A percentile compares a stretch with the other conserved stretches of the same genome.
These are phyloP conservation scores for Rosellinia necatrix DNA, from an alignment of 2,329 filamentous ascomycete genomes.

Conservation along the genomic window DNA sequence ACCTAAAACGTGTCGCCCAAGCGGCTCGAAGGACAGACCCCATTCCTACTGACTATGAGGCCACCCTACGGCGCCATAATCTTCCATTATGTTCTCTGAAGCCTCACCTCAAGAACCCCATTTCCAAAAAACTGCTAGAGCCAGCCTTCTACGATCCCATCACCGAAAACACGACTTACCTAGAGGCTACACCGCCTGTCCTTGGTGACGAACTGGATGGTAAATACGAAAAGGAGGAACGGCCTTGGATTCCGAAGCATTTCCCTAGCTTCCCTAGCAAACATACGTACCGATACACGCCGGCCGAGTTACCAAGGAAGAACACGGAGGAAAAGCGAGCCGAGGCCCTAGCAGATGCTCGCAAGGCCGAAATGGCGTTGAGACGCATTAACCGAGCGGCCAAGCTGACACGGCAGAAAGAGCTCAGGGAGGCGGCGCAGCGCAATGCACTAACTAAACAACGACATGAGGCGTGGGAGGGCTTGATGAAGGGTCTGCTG, in stretches of 20 bases:
- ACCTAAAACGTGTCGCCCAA: conserved; percentile 53
- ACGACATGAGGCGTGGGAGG: conserved; percentile 65
- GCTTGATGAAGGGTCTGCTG: conserved; percentile 62
- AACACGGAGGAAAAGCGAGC: conserved; percentile 64
- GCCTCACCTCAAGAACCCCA: conserved; percentile 60
- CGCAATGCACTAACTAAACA: conserved; percentile 57
- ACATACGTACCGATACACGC: conserved; percentile 67
- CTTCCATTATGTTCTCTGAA: conserved; percentile 56
- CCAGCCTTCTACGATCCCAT: conserved; percentile 47
- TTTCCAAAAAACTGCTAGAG: conserved; percentile 47
- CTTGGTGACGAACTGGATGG: conserved; percentile 63
- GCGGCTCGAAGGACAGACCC: conserved; percentile 57
- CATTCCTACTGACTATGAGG: conserved; percentile 62
- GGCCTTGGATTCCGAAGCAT: conserved; percentile 59
- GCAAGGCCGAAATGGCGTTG: conserved; percentile 66
- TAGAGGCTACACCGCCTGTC: conserved; percentile 48
- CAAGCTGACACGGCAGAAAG: conserved; percentile 68
- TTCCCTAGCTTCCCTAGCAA: conserved; percentile 68
- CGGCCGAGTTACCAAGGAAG: conserved; percentile 41
- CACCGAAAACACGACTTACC: conserved; percentile 46
- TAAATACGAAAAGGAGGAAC: conserved; percentile 58
- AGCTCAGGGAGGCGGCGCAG: conserved; percentile 61
- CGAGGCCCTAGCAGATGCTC: conserved; percentile 62
- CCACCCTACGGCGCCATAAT: conserved; percentile 56
- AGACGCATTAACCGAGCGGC: conserved; percentile 63